A percentile compares a stretch with the other conserved stretches of the same genome.
Evolutionary conservation across 441 rosid species (phyloP).

Genomic region (Sinapis alba): DNA sequence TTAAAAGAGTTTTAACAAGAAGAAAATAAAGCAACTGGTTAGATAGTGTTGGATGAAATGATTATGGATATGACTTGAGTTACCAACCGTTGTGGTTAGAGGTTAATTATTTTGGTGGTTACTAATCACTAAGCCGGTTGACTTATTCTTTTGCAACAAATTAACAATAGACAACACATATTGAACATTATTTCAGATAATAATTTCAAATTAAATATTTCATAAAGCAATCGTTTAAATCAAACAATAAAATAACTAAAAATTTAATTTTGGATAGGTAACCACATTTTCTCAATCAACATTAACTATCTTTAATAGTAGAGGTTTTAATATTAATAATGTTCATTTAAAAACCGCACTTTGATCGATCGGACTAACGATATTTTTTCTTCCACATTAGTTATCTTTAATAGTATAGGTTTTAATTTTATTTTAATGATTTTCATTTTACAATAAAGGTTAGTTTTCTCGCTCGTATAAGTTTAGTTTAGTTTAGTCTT

Average conservation of each 20-base stretch:
- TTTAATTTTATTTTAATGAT: too few species aligned
- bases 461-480: background rate
- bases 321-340: background rate
- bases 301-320: background rate
- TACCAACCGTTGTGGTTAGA: background rate
- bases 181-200: background rate
- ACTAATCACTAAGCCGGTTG: background rate
- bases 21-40: background rate
- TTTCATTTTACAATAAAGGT: too few species aligned
- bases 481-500: background rate
- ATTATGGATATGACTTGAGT: background rate
- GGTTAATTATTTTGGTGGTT: background rate
- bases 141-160: background rate
- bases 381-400: background rate
- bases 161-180: background rate
- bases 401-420: background rate
- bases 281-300: background rate
- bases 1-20: background rate
- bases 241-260: too few species aligned
- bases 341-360: background rate
- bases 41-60: background rate
- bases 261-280: background rate
- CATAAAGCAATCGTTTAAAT: too few species aligned
- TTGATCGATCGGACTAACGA: background rate
- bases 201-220: too few species aligned